phyloP scores from a whole-genome alignment of 2,329 filamentous ascomycete species.

The Orbilia brochopaga region DNA sequence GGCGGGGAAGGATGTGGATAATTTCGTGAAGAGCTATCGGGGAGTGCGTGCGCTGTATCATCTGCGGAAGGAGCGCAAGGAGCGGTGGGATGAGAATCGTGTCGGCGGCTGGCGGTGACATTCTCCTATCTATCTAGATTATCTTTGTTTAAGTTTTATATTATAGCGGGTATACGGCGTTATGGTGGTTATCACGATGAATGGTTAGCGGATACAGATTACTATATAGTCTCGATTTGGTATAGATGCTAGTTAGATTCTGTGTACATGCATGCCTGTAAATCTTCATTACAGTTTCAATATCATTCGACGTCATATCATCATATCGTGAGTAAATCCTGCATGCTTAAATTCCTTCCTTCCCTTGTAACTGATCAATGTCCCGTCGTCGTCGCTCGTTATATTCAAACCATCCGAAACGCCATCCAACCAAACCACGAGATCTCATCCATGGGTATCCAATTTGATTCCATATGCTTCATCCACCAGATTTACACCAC shows the following conservation, averaged over 20 bases:
- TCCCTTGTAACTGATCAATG: too few species aligned
- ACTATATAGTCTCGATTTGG: too few species aligned
- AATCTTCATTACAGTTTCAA: too few species aligned
- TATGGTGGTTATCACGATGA: too few species aligned
- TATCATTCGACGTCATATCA: background rate
- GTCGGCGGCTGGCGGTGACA: constrained; percentile 83
- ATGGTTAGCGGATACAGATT: too few species aligned
- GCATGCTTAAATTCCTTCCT: too few species aligned
- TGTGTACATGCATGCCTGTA: too few species aligned
- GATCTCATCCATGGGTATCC: background rate
- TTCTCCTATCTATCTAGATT: background rate
- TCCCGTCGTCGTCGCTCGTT: background rate
- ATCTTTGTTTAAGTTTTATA: background rate
- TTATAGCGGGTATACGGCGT: too few species aligned
- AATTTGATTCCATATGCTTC: background rate
- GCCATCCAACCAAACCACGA: constrained; percentile 3
- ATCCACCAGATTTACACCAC: constrained; percentile 27
- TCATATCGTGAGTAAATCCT: too few species aligned
- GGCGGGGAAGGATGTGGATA: constrained; percentile 79
- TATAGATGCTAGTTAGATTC: too few species aligned
- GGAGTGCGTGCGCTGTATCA: constrained; percentile 81
- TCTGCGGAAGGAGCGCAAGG: constrained; percentile 81
- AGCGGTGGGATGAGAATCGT: constrained; percentile 92
- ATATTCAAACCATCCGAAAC: constrained; percentile 1
- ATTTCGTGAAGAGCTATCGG: constrained; percentile 82